phyloP scores from a whole-genome alignment of 2,329 filamentous ascomycete genomes.

The Hymenoscyphus linearis region DNA sequence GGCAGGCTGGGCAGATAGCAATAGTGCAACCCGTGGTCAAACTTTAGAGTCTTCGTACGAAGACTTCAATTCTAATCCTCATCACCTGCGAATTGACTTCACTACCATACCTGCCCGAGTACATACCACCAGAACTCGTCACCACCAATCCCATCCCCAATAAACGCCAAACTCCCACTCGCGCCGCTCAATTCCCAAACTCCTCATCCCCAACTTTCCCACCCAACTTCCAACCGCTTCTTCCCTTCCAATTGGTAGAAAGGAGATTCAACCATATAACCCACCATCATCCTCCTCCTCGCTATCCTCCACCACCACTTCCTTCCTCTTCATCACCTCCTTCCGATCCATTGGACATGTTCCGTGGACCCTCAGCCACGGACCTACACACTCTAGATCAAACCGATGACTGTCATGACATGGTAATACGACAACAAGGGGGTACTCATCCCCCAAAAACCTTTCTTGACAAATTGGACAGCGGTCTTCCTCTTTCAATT shows the following conservation, averaged over 20 bases:
- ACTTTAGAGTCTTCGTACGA: no score
- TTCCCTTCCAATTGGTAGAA: no score
- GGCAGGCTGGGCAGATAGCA: no score
- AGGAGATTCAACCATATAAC: slow-evolving; percentile 38
- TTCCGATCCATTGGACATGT: slow-evolving; percentile 59
- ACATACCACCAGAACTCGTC: background rate
- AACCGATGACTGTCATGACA: slow-evolving; percentile 55
- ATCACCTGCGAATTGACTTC: no score
- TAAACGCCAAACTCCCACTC: background rate
- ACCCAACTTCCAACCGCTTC: background rate
- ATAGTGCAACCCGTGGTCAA: no score
- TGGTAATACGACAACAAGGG: slow-evolving; percentile 58
- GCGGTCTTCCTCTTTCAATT: slow-evolving; percentile 43
- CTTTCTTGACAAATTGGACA: slow-evolving; percentile 60
- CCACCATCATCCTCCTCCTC: slow-evolving; percentile 42
- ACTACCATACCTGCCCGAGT: background rate
- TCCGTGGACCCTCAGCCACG: slow-evolving; percentile 60
- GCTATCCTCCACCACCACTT: slow-evolving; percentile 33
- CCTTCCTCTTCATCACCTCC: slow-evolving; percentile 52
- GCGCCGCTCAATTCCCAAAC: background rate
- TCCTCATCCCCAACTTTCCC: background rate
- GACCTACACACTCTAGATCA: slow-evolving; percentile 62
- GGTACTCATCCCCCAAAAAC: slow-evolving; percentile 57
- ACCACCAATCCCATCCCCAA: background rate
- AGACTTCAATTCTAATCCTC: no score